Percentiles rank a stretch among this genome's conserved stretches.
Evolutionary conservation across 2,329 filamentous ascomycete genomes (phyloP).

Genomic region (Pleoardoris graminearum): DNA sequence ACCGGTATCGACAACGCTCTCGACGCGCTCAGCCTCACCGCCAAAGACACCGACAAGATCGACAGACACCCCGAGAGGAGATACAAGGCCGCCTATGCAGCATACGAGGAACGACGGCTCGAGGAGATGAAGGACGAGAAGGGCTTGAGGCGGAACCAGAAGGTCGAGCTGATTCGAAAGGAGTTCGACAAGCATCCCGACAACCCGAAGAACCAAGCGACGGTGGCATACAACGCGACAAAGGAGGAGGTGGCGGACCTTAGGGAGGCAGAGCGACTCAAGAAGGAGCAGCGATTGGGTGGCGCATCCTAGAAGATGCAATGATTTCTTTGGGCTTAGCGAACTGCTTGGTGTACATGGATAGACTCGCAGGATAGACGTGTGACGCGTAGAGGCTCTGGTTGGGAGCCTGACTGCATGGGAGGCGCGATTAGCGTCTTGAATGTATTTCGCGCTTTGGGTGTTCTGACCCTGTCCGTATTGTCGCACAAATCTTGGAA

Average conservation of each 20-base stretch:
- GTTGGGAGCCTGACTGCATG: background rate
- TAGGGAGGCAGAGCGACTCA: constrained; percentile 67
- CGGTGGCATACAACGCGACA: constrained; percentile 73
- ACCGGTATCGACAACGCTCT: constrained; percentile 92
- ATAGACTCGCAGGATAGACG: constrained; percentile 17
- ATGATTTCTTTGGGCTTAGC: constrained; percentile 9
- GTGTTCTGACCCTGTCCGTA: background rate
- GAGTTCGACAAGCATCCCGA: constrained; percentile 95
- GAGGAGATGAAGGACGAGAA: constrained; percentile 85
- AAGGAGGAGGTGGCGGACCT: constrained; percentile 75
- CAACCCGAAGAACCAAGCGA: constrained; percentile 91
- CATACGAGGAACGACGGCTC: constrained; percentile 78
- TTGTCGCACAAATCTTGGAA: constrained; percentile 6
- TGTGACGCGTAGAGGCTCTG: background rate
- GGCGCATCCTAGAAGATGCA: constrained; percentile 15
- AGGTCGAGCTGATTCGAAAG: constrained; percentile 79
- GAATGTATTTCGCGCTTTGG: constrained; percentile 2
- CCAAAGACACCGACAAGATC: constrained; percentile 67
- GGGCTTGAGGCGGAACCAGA: constrained; percentile 79
- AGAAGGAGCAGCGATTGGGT: constrained; percentile 72
- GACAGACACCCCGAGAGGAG: constrained; percentile 88
- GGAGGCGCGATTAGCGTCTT: background rate
- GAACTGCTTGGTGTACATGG: constrained; percentile 18
- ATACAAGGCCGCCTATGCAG: constrained; percentile 82
- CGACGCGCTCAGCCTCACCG: constrained; percentile 76